Conservation (phyloP, 139 green algal genomes). For the Auxenochlorella pyrenoidosa region DNA sequence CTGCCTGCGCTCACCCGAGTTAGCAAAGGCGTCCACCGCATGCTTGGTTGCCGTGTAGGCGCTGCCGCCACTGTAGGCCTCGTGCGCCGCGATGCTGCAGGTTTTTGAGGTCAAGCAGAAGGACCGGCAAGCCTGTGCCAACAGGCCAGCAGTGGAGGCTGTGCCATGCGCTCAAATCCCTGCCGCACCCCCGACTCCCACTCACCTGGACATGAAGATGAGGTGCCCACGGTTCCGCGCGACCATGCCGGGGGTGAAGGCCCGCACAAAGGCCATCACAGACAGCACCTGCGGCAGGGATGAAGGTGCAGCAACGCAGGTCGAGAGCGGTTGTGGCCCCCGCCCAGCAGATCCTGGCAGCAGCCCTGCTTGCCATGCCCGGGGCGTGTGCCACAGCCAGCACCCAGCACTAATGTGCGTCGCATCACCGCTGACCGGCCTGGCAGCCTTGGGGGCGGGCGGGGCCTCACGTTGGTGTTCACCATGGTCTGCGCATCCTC, state of each 20-base stretch:
- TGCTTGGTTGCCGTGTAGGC: constrained; percentile 87
- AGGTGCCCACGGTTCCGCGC: constrained; percentile 79
- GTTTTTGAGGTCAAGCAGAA: too few species aligned
- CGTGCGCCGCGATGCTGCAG: constrained; percentile 20
- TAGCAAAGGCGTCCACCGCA: constrained; percentile 76
- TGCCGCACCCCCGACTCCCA: too few species aligned
- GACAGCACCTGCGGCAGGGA: constrained; percentile 43
- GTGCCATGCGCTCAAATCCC: too few species aligned
- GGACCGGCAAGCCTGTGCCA: too few species aligned
- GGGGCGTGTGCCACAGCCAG: neutral
- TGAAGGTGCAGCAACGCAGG: neutral
- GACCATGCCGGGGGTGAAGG: constrained; percentile 74
- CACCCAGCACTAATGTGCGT: neutral
- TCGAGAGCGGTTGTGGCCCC: too few species aligned
- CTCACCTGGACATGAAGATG: constrained; percentile 72
- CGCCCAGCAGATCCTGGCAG: too few species aligned
- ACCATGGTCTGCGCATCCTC: constrained; percentile 79
- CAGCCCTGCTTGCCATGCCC: neutral
- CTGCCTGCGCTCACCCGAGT: neutral
- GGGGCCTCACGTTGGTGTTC: constrained; percentile 71
- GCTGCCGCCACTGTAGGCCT: constrained; percentile 55
- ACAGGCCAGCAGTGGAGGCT: too few species aligned
- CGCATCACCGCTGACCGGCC: too few species aligned
- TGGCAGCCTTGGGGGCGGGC: too few species aligned
- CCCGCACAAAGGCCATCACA: constrained; percentile 73